A percentile compares a stretch with the other conserved stretches of the same genome.
Evolutionary conservation across 78 protist species (phyloP).

Genomic region (Dictyostelium capitatum): DNA sequence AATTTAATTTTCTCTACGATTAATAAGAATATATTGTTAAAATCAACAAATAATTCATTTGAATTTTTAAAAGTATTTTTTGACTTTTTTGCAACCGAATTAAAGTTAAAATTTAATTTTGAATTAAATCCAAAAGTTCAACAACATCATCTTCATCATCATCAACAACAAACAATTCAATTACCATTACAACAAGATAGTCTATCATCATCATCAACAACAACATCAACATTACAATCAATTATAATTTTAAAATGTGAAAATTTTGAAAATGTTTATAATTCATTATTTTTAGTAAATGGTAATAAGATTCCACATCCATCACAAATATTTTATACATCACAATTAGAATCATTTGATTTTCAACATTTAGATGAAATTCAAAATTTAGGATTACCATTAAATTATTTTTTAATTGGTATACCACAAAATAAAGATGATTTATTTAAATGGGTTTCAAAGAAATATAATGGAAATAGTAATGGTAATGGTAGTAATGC

Average conservation of each 20-base stretch:
- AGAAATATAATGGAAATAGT: neutral
- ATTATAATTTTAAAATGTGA: slow-evolving; percentile 16
- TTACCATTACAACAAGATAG: too few relatives aligned
- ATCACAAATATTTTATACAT: slow-evolving; percentile 35
- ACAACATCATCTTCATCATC: neutral
- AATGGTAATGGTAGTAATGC: neutral
- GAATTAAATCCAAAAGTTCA: neutral
- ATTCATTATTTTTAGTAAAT: slow-evolving; percentile 33
- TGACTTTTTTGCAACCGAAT: slow-evolving; percentile 10
- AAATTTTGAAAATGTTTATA: slow-evolving; percentile 29
- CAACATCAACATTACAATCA: neutral
- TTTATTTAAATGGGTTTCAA: slow-evolving; percentile 50
- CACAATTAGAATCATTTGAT: slow-evolving; percentile 14
- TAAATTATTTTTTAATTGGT: slow-evolving; percentile 40
- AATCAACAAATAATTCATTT: slow-evolving; percentile 3
- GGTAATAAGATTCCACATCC: slow-evolving; percentile 46
- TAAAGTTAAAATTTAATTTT: slow-evolving; percentile 17
- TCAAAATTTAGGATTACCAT: neutral
- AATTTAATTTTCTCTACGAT: slow-evolving; percentile 10
- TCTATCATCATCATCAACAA: neutral
- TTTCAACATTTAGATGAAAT: slow-evolving; percentile 14
- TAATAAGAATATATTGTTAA: neutral
- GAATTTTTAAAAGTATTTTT: slow-evolving; percentile 32
- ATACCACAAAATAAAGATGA: slow-evolving; percentile 36
- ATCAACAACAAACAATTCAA: neutral